These are phyloP conservation scores for Nakaseomyces glabratus DNA, from an alignment of 1,139 yeast genomes.

Conservation along the genomic window DNA sequence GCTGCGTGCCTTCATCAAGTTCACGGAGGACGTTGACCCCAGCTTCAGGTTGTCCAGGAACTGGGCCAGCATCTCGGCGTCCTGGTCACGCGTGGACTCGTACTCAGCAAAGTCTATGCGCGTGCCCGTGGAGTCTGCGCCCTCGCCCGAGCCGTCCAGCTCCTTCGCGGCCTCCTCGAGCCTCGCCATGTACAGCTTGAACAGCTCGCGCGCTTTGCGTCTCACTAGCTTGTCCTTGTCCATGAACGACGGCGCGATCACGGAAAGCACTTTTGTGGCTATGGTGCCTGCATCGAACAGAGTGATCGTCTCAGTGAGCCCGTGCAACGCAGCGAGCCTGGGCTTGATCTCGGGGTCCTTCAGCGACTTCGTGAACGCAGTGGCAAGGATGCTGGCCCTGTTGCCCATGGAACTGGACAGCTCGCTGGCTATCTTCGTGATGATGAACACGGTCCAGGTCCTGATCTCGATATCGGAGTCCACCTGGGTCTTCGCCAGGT, in stretches of 20 bases:
- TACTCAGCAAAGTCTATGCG: conserved; percentile 17
- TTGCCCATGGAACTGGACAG: conserved; percentile 45
- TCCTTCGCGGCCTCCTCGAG: conserved; percentile 57
- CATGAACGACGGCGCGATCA: conserved; percentile 73
- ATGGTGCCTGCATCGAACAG: conserved; percentile 68
- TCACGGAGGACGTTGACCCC: conserved; percentile 3
- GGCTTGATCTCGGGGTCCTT: conserved; percentile 75
- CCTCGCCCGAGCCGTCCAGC: conserved; percentile 42
- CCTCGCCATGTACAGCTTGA: conserved; percentile 54
- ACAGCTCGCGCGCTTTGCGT: conserved; percentile 57
- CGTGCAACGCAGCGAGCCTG: conserved; percentile 67
- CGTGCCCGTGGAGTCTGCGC: conserved; percentile 10
- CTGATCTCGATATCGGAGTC: conserved; percentile 79
- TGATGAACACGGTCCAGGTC: conserved; percentile 71
- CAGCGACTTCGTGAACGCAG: conserved; percentile 78
- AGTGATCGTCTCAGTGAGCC: conserved; percentile 57
- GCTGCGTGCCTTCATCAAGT: conserved; percentile 14
- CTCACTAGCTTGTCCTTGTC: conserved; percentile 68
- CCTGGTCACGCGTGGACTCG: conserved; percentile 18
- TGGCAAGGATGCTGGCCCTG: conserved; percentile 64
- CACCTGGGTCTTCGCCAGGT: conserved; percentile 78
- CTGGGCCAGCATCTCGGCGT: conserved; percentile 18
- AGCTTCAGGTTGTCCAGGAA: conserved; percentile 24
- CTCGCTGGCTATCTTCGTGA: conserved; percentile 59
- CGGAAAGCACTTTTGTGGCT: conserved; percentile 75